Base-by-base conservation (phyloP, 495 filamentous ascomycete species). In the Aspergillus conjunctus region DNA sequence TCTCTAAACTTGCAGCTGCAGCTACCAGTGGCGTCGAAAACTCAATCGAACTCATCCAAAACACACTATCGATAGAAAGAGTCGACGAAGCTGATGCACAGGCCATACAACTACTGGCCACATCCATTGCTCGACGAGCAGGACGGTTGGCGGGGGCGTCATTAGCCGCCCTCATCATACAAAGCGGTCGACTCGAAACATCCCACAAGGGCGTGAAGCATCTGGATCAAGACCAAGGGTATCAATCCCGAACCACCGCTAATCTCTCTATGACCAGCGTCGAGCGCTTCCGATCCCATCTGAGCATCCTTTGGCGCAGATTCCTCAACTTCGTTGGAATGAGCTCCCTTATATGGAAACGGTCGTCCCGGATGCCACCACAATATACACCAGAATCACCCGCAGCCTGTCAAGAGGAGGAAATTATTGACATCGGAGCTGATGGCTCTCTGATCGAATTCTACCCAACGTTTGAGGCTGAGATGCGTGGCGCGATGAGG, bases 401-500 rank as follows among this genome's bases (percentile, higher is more conserved):
- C 22, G 56, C 43, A 32, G 0, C 31, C 26, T 3, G 15, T 7
- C 14, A 22, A 17, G 30, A 58, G 45, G 30, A 58, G 8, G 31
- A 39, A 0, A 58, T 51, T 18, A 51, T 58, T 15, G 56, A 58
- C 26, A 51, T 58, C 21, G 56, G 45, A 21, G 56, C 46, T 14
- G 56, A 58, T 51, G 56, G 56, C 11, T 50, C 45, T 5, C 46
- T 58, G 12, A 51, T 58, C 18, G 56, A 58, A 17, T 41, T 41
- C 22, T 37, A 58, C 32, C 56, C 56, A 2, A 70, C 51, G 0
- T 77, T 75, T 20, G 71, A 76, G 50, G 44, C 60, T 7, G 66
- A 71, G 5, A 71, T 75, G 52, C 60, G 73, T 6, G 66, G 65
- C 20, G 74, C 74, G 7, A 46, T 76, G 41, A 51, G 67, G 33